Evolutionary conservation across 129 eudicot species (phyloP), one percentile per base, ranked within the genome.

Genomic region (Flaveria trinervia): DNA sequence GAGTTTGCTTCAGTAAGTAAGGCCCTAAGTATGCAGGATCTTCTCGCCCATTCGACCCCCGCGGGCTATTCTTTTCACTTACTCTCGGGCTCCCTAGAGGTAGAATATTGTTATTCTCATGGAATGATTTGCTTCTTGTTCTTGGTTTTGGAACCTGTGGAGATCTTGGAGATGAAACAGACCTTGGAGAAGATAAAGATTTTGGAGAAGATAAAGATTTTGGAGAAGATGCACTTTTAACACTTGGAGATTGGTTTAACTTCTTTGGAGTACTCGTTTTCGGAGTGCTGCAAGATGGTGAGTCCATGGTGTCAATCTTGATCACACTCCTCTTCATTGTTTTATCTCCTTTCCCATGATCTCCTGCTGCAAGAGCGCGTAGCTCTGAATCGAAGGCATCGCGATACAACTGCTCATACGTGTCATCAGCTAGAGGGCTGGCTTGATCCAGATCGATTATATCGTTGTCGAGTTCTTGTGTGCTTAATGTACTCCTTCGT

Each of bases 1-100:
- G 83, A 0, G 96, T 92, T 73, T 86, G 94, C 50, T 94, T 94
- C 41, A 94, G 96, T 13, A 94, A 69, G 72, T 94, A 94, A 11
- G 96, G 88, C 52, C 97, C 99, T 4, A 91, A 76, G 66, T 84
- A 90, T 16, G 54, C 83, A 45, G 83, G 84, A 72, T 77, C 85
- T 26, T 89, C 90, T 65, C 52, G 50, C 55, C 86, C 81, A 26
- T 72, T 50, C 25, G 74, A 71, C 13, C 76, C 84, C 18, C 62
- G 50, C 12, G 84, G 44, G 9, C 9, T 11, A 68, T 48, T 77
- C 80, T 72, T 86, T 36, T 85, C 88, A 13, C 49, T 22, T 78
- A 67, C 71, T 79, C 79, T 65, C 0, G 75, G 85, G 66, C 51
- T 81, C 71, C 64, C 71, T 51, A 64, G 71, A 18, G 92, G 86